phyloP scores from a whole-genome alignment of 768 basidiomycete genomes.

The Tulasnella sp. region DNA sequence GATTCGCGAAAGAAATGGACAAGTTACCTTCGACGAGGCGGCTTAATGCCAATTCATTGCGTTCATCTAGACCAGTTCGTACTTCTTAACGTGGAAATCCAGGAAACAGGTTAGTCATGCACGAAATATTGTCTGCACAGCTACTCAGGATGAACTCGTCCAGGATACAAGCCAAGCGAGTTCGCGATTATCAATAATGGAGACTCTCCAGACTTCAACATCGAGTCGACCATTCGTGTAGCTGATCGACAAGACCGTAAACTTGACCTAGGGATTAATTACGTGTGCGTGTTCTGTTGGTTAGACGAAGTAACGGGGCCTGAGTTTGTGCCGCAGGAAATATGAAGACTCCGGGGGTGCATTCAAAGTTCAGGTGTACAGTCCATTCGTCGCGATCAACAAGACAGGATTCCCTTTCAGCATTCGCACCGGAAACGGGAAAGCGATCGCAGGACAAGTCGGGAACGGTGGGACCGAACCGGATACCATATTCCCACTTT shows the following conservation, averaged over 20 bases:
- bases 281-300: slow-evolving; percentile 51
- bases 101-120: slow-evolving; percentile 68
- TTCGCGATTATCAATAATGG: slow-evolving; percentile 97
- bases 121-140: background rate
- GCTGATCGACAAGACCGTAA: slow-evolving; percentile 66
- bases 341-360: slow-evolving; percentile 88
- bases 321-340: slow-evolving; percentile 35
- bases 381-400: slow-evolving; percentile 83
- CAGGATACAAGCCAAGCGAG: slow-evolving; percentile 87
- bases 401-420: slow-evolving; percentile 82
- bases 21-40: slow-evolving; percentile 86
- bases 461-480: slow-evolving; percentile 38
- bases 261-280: slow-evolving; percentile 75
- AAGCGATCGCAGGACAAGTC: slow-evolving; percentile 78
- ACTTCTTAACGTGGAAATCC: slow-evolving; percentile 72
- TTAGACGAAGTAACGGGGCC: too few species aligned
- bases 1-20: slow-evolving; percentile 89
- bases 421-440: slow-evolving; percentile 53
- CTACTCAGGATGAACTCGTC: background rate
- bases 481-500: slow-evolving; percentile 10
- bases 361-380: slow-evolving; percentile 91
- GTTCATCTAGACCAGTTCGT: slow-evolving; percentile 86
- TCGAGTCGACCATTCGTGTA: slow-evolving; percentile 61
- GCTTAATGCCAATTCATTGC: slow-evolving; percentile 92
- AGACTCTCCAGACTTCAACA: slow-evolving; percentile 77